A percentile compares a stretch with the other conserved stretches of the same genome.
These are phyloP conservation scores for Sapria himalayana DNA, from an alignment of 345 rosid species.

Conservation along the genomic window DNA sequence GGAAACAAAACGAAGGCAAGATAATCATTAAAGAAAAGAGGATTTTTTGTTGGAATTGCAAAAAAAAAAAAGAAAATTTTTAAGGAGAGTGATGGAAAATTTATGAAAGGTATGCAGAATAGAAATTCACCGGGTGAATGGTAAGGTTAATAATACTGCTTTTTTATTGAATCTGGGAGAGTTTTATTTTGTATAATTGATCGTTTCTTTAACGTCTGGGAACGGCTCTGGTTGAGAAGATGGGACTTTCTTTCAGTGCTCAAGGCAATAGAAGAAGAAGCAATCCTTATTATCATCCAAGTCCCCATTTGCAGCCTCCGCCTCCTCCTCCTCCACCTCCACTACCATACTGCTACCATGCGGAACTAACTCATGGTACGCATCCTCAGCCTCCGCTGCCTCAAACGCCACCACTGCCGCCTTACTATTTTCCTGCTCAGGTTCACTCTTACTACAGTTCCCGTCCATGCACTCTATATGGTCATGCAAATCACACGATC, in stretches of 20 bases:
- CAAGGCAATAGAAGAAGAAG: constrained; percentile 51
- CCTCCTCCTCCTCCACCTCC: constrained; percentile 18
- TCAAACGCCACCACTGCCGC: constrained; percentile 10
- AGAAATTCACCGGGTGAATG: too few relatives aligned
- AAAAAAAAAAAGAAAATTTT: too few relatives aligned
- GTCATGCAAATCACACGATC: constrained; percentile 18
- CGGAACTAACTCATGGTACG: constrained; percentile 13
- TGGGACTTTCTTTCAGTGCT: constrained; percentile 74
- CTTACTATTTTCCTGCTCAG: constrained; percentile 15
- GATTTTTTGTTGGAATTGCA: too few relatives aligned
- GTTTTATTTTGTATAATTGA: too few relatives aligned
- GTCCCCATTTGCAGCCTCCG: constrained; percentile 10
- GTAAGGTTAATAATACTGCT: too few relatives aligned
- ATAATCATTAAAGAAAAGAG: too few relatives aligned
- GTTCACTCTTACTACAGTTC: constrained; percentile 17
- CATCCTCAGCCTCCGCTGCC: constrained; percentile 16
- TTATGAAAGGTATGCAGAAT: too few relatives aligned
- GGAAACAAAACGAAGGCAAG: too few relatives aligned
- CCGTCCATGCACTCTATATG: constrained; percentile 12
- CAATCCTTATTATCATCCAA: constrained; percentile 10
- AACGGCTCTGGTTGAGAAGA: too few relatives aligned
- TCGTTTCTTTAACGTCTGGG: too few relatives aligned
- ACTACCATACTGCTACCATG: constrained; percentile 13
- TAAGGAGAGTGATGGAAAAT: too few relatives aligned
- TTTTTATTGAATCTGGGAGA: too few relatives aligned